Base-by-base conservation (phyloP, 371 early-diverging fungal genomes). In the Chytridium lagenaria region DNA sequence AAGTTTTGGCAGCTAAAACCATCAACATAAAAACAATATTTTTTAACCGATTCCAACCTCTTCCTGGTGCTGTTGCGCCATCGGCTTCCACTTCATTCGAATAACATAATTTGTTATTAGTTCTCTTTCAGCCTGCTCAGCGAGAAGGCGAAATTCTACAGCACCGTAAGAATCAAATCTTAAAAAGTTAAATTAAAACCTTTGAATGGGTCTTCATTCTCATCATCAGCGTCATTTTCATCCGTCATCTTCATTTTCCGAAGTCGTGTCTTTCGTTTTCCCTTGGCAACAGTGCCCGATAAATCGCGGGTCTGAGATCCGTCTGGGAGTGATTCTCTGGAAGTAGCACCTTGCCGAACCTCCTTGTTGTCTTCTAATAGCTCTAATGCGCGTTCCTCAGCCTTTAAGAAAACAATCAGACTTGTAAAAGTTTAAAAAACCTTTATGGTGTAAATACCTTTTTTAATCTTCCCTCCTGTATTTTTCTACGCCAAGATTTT, bases 81-180 rank as follows among this genome's bases (percentile, higher is more conserved):
- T 50, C 5, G 71, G 38, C 49, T 70, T 73, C 74, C 78, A 74
- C 59, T 73, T 70, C 52, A 50, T 19, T 39, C 50, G 23, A 5
- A 7, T 61, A 12, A 76, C 72, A 67, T 79, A 76, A 10, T 59
- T 72, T 23, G 31, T 52, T 3, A 79, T 67, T 52, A 64, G 52
- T 40, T 79, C 70, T n/a, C n/a, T 30, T 38, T 75, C 77, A 0
- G 79, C 79, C 38, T 59, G 59, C 51, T 73, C 77, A 16, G 73
- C 70, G 5, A 77, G 67, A 31, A 65, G 59, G 37, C 59, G 33
- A 65, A 76, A 79, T 30, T 76, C 79, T 79, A 51, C 12, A 15
- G 50, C n/a, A 15, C 36, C 30, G 3, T 30, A 2, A 31, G 19
- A 31, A 15, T 10, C 57, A 5, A 36, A 63, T 12, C 7, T 30